phyloP scores from a whole-genome alignment of 164 flowering plant species.

The Aristolochia contorta region DNA sequence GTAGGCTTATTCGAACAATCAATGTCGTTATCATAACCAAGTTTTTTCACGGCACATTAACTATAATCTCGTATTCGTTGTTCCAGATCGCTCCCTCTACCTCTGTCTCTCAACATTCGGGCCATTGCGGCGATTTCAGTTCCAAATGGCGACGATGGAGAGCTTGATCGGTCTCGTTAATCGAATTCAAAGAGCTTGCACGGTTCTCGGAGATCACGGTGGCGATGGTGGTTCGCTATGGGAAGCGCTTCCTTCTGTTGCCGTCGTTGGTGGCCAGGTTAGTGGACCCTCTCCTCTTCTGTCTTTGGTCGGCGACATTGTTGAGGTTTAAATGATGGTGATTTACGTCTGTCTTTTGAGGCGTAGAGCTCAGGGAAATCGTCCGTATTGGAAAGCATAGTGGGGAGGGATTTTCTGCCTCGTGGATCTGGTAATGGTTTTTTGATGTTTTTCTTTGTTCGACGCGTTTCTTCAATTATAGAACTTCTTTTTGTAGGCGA shows the following conservation, averaged over 20 bases:
- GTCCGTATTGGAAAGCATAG: constrained; percentile 92
- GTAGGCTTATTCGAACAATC: too few species aligned
- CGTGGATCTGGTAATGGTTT: constrained; percentile 85
- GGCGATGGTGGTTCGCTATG: constrained; percentile 97
- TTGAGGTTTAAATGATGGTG: neutral
- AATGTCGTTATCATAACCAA: too few species aligned
- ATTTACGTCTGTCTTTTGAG: constrained; percentile 6
- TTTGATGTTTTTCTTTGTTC: constrained; percentile 1
- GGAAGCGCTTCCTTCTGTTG: constrained; percentile 99
- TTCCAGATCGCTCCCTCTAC: neutral
- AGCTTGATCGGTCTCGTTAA: constrained; percentile 94
- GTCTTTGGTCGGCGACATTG: neutral
- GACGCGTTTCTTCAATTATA: neutral
- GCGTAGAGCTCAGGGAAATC: constrained; percentile 95
- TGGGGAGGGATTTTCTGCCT: constrained; percentile 96
- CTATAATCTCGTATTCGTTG: neutral
- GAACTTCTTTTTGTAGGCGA: neutral
- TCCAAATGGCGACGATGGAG: constrained; percentile 79
- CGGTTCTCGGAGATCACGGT: constrained; percentile 92
- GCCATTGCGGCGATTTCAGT: constrained; percentile 3
- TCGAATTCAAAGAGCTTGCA: constrained; percentile 88
- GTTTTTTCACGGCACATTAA: neutral
- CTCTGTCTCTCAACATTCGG: too few species aligned
- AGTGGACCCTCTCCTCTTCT: neutral
- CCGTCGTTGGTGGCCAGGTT: constrained; percentile 98